Evolutionary conservation across 768 basidiomycete genomes (phyloP), one percentile per base, ranked within the genome.

Genomic region (Tulasnella sp.): DNA sequence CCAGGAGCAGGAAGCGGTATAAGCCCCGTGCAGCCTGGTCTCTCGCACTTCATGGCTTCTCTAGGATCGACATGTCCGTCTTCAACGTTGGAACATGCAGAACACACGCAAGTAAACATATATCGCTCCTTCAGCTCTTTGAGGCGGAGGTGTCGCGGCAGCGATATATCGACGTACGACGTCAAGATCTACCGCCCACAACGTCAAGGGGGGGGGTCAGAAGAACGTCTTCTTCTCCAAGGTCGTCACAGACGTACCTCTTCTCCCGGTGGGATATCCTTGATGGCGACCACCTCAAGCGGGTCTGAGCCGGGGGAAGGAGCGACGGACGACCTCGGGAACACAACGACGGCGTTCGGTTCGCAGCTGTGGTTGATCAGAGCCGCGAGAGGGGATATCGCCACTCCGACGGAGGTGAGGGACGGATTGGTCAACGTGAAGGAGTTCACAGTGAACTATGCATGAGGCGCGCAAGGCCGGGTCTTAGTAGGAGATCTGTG

Each of bases 341-440:
- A 98, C 3, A 98, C 92, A n/a, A 95, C 86, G 37, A 90, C 92
- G 0, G 90, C 93, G 77, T 97, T 95, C 0, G 93, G 92, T 26
- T 86, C 84, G 77, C 94, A 95, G 0, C 90, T 91, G 77, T 98
- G 95, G 77, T 97, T 97, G 72, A 91, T 85, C 12, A 97, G 82
- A 0, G 95, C 95, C 4, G 89, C 81, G 0, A 86, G 77, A 0
- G 95, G 95, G 0, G 92, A 91, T 16, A 95, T 84, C n/a, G 90
- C 87, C 1, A 89, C 88, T 6, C 96, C 96, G 40, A 98, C 83
- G 0, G 95, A 90, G 1, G 87, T 85, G 17, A 98, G 82, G 4
- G 90, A 85, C 0, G 91, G 88, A 0, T 89, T 86, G 0, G 94
- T 89, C 11, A 97, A 81, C 0, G 95, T 90, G 77, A 98, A 91